Conservation (phyloP, 2,329 filamentous ascomycete species). For the Ploettnerulaceae sp. region DNA sequence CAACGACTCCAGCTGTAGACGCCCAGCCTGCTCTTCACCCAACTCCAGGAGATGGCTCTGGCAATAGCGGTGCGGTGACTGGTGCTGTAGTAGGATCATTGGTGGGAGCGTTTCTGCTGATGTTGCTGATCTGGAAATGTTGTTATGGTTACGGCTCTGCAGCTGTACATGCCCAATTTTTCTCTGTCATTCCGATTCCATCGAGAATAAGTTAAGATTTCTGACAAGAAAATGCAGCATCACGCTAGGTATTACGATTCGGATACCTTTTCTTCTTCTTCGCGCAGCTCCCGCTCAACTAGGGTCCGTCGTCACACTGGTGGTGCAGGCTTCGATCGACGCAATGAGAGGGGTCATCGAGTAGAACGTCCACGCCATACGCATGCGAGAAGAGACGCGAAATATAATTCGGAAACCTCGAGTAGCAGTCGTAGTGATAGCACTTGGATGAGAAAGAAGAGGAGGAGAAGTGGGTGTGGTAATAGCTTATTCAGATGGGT, state of each 20-base stretch:
- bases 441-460: slow-evolving; percentile 1
- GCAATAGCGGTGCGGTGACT: slow-evolving; percentile 10
- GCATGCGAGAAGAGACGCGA: neutral
- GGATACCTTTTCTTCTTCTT: slow-evolving; percentile 7
- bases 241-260: slow-evolving; percentile 9
- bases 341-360: neutral
- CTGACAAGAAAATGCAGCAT: neutral
- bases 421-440: slow-evolving; percentile 6
- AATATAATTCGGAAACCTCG: neutral
- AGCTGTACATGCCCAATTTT: neutral
- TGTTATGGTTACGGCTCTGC: slow-evolving; percentile 2
- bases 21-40: neutral
- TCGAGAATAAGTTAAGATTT: no score
- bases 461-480: neutral
- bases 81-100: slow-evolving; percentile 26
- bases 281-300: neutral
- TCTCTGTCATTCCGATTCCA: neutral
- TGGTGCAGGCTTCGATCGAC: neutral
- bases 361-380: neutral
- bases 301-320: neutral
- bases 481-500: slow-evolving; percentile 1
- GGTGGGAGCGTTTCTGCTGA: slow-evolving; percentile 32
- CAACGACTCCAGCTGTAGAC: neutral
- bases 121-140: slow-evolving; percentile 19
- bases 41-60: slow-evolving; percentile 4